Conservation (phyloP, 345 rosid species). For the Dovyalis caffra region DNA sequence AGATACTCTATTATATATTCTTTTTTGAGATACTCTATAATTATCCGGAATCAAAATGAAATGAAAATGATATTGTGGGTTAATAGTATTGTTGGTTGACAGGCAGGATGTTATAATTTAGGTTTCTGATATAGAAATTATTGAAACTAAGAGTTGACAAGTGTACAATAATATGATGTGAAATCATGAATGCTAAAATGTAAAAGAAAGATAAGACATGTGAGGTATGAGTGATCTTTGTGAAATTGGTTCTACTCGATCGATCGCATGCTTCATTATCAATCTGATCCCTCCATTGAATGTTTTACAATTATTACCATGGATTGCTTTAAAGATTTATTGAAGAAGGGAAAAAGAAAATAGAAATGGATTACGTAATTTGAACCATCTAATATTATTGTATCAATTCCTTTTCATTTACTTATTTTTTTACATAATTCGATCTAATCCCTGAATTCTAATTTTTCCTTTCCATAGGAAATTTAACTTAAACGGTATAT, state of each 20-base stretch:
- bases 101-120: neutral
- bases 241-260: slow-evolving; percentile 1
- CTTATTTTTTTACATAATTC: too few relatives aligned
- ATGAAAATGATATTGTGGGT: neutral
- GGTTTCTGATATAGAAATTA: slow-evolving; percentile 3
- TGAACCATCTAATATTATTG: neutral
- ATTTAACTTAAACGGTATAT: too few relatives aligned
- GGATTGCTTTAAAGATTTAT: neutral
- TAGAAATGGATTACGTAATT: neutral
- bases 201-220: neutral
- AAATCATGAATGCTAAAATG: slow-evolving; percentile 1
- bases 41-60: neutral
- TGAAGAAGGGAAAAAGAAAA: neutral
- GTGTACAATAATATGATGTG: slow-evolving; percentile 9
- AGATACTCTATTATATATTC: neutral
- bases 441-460: too few relatives aligned
- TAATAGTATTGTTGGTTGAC: slow-evolving; percentile 1
- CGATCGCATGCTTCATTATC: slow-evolving; percentile 14
- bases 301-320: slow-evolving; percentile 8
- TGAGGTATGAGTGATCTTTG: slow-evolving; percentile 1
- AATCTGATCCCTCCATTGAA: neutral
- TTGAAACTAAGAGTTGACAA: neutral
- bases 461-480: too few relatives aligned
- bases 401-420: too few relatives aligned
- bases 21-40: neutral